These are phyloP conservation scores for Phlebiopsis gigantea DNA, from an alignment of 768 basidiomycete genomes.

Conservation along the genomic window DNA sequence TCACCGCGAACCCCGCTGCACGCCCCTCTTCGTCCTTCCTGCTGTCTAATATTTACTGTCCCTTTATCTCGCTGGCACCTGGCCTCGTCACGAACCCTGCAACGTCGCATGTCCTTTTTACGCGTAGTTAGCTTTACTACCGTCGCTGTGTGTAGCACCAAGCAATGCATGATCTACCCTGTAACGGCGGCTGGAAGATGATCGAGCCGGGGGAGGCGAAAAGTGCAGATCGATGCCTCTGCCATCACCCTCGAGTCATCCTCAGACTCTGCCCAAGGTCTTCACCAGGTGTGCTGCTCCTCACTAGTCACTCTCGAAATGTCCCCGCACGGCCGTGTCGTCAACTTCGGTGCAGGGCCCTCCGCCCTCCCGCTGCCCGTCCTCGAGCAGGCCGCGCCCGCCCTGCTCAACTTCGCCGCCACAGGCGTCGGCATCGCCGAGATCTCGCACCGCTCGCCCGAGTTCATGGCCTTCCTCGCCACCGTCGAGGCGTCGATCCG, in stretches of 20 bases:
- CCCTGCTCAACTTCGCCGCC: constrained; percentile 83
- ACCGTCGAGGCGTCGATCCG: constrained; percentile 64
- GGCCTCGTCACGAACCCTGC: neutral
- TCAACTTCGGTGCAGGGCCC: constrained; percentile 95
- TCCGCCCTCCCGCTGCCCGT: constrained; percentile 87
- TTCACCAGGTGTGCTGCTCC: neutral
- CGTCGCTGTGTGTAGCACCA: neutral
- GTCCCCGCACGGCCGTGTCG: constrained; percentile 37
- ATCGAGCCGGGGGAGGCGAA: no score
- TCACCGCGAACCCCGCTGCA: neutral
- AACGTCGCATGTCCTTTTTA: neutral
- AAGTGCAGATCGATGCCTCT: no score
- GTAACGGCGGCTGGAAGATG: neutral
- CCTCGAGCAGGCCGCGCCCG: constrained; percentile 74
- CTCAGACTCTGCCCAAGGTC: neutral
- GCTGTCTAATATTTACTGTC: neutral
- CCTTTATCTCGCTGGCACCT: neutral
- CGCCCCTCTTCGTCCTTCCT: constrained; percentile 1
- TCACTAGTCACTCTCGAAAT: neutral
- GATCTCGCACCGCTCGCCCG: constrained; percentile 90
- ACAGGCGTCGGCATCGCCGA: constrained; percentile 97
- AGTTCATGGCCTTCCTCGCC: constrained; percentile 70
- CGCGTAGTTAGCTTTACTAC: neutral
- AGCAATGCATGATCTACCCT: neutral
- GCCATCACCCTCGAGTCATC: constrained; percentile 1